A percentile compares a stretch with the other conserved stretches of the same genome.
These are phyloP conservation scores for Yamadazyma mexicana DNA, from an alignment of 1,139 yeast species.

Conservation along the genomic window DNA sequence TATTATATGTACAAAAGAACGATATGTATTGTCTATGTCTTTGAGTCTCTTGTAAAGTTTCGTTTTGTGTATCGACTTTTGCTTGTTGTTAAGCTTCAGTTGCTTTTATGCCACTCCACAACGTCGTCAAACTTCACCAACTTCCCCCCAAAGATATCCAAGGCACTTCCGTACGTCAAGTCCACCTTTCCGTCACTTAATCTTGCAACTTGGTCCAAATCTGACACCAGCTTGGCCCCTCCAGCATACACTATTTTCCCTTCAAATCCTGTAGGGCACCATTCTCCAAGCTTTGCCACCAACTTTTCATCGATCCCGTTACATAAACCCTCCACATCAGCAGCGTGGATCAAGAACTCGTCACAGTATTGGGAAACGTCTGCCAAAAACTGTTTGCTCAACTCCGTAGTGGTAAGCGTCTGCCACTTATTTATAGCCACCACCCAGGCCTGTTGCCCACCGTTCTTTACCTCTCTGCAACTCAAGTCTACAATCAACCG, in stretches of 20 bases:
- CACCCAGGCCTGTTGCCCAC: conserved; percentile 55
- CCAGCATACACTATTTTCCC: conserved; percentile 93
- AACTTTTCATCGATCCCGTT: conserved; percentile 83
- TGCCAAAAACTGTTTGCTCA: conserved; percentile 54
- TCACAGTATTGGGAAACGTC: conserved; percentile 65
- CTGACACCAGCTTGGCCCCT: conserved; percentile 78
- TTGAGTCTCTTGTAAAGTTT: too few species aligned
- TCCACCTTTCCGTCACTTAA: conserved; percentile 84
- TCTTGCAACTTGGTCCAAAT: conserved; percentile 60
- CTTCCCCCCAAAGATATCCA: conserved; percentile 91
- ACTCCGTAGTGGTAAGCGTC: conserved; percentile 66
- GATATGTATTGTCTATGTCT: too few species aligned
- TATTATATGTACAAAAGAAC: neutral
- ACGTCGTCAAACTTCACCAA: conserved; percentile 75
- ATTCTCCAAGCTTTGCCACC: conserved; percentile 69
- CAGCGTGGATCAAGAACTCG: conserved; percentile 93
- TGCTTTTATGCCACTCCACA: conserved; percentile 63
- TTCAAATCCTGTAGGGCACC: conserved; percentile 62
- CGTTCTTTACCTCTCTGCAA: conserved; percentile 55
- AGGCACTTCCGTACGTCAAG: conserved; percentile 86
- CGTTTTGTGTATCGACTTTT: neutral
- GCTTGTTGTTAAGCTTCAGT: neutral
- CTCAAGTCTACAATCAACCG: conserved; percentile 87
- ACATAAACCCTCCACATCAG: conserved; percentile 96
- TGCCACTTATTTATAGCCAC: conserved; percentile 99